Evolutionary conservation across 495 filamentous ascomycete species (phyloP).

Genomic region (Annulohypoxylon maeteangense): DNA sequence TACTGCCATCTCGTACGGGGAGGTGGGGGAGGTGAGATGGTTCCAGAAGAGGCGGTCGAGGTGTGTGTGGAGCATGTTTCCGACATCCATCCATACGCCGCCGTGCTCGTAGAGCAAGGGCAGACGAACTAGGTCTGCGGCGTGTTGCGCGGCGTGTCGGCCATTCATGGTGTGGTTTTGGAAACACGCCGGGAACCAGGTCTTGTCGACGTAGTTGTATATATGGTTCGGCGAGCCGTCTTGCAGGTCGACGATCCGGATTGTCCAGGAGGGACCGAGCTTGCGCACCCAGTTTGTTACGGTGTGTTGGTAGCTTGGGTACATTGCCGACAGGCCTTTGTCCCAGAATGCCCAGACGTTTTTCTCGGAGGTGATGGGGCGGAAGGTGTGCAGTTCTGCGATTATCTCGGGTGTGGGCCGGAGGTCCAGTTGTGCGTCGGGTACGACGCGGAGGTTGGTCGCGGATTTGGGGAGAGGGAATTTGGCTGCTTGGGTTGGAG

Average conservation of each 20-base stretch:
- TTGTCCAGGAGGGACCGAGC: constrained; percentile 45
- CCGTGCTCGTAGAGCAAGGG: constrained; percentile 53
- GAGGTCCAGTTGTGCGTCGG: constrained; percentile 31
- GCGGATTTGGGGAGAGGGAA: constrained; percentile 33
- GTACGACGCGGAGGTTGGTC: constrained; percentile 32
- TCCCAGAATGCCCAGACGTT: constrained; percentile 62
- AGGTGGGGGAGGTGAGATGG: constrained; percentile 47
- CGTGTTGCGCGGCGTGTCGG: constrained; percentile 48
- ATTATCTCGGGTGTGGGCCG: constrained; percentile 39
- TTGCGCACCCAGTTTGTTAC: constrained; percentile 47
- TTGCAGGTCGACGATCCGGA: constrained; percentile 44
- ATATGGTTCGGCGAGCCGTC: constrained; percentile 43
- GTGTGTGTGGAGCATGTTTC: constrained; percentile 49
- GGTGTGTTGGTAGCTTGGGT: constrained; percentile 50
- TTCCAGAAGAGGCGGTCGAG: constrained; percentile 55
- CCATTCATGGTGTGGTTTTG: constrained; percentile 50
- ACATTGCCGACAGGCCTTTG: constrained; percentile 49
- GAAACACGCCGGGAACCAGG: constrained; percentile 49
- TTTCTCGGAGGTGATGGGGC: constrained; percentile 51
- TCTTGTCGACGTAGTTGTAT: constrained; percentile 41
- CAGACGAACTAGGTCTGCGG: constrained; percentile 52
- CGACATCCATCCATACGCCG: constrained; percentile 57
- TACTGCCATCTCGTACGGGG: constrained; percentile 50
- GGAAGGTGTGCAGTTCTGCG: constrained; percentile 29
- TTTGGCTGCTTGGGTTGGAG: constrained; percentile 15